Evolutionary conservation across 371 early-diverging fungal genomes (phyloP), one percentile per base, ranked within the genome.

Genomic region (Mycotypha africana): DNA sequence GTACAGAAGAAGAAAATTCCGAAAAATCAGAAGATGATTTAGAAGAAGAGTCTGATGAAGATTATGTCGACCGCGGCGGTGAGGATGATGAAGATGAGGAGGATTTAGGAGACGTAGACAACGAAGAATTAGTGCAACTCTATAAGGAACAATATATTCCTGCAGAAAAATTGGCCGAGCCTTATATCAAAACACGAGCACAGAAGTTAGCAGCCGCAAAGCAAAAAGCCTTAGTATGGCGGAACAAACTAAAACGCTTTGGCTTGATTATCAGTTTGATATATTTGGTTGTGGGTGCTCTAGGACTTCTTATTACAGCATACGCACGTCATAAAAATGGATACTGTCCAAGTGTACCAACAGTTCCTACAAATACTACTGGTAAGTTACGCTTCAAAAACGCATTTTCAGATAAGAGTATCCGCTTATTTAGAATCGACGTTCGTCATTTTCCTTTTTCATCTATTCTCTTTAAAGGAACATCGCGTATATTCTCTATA

Each of bases 261-360:
- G 30, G 40, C 2, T 42, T 6, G 19, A n/a, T 23, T 14, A 7
- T 49, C 0, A n/a, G 40, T n/a, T 11, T 14, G 0, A 5, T 36
- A 6, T 39, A 35, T 11, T 19, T 49, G 36, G 12, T 39, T 5
- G 9, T 55, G 36, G 32, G 21, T 23, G 4, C 26, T 3, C 17
- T 49, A n/a, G 39, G 41, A 0, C 14, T 49, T 11, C 21, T 21
- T 7, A 45, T 49, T 26, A 55, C 45, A 7, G 28, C 37, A 2
- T 40, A 49, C 26, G 46, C 42, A 6, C 49, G 56, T 16, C 37
- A 41, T 10, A 33, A 45, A 25, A 55, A 55, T 35, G 50, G 56
- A 4, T 55, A 55, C 35, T 55, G 56, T 14, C 16, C 30, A 25
- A 45, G 21, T 15, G 33, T 37, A 7, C 30, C 44, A 4, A 11